A percentile compares a stretch with the other conserved stretches of the same genome.
These are phyloP conservation scores for Hypoxylon sp. DNA, from an alignment of 2,329 filamentous ascomycete genomes.

Conservation along the genomic window DNA sequence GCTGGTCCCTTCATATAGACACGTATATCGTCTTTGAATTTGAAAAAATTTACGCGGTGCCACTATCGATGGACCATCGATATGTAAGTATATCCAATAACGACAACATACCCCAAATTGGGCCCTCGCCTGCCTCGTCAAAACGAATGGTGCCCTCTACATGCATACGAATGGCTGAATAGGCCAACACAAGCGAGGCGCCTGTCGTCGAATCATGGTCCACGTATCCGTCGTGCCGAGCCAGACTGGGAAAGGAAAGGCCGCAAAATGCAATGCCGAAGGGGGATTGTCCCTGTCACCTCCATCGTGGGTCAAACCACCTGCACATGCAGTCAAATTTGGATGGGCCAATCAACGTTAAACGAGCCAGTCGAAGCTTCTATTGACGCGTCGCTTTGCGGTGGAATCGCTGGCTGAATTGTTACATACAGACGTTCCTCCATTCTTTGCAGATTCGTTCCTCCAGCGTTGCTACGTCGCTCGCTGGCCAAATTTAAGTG, in stretches of 20 bases:
- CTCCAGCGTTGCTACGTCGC: conserved; percentile 27
- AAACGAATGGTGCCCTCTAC: conserved; percentile 30
- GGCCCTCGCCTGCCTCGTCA: conserved; percentile 29
- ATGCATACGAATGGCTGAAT: conserved; percentile 40
- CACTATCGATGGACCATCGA: conserved; percentile 39
- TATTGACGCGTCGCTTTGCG: conserved; percentile 42
- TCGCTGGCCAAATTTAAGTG: conserved; percentile 29
- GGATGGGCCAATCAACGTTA: conserved; percentile 35
- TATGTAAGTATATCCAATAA: conserved; percentile 34
- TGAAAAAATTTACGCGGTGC: conserved; percentile 23
- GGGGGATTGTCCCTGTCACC: conserved; percentile 31
- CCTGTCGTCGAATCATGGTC: conserved; percentile 39
- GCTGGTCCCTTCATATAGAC: conserved; percentile 26
- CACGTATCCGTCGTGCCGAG: conserved; percentile 39
- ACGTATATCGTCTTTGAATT: conserved; percentile 25
- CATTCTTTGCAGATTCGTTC: conserved; percentile 28
- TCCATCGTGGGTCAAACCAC: conserved; percentile 32
- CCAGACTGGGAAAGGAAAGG: conserved; percentile 43
- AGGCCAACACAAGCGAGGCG: conserved; percentile 29
- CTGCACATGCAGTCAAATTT: conserved; percentile 36
- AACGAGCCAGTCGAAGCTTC: conserved; percentile 36
- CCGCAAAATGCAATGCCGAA: conserved; percentile 41
- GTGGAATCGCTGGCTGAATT: conserved; percentile 31
- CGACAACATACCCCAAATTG: conserved; percentile 37
- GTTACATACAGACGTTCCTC: conserved; percentile 32